Percentiles rank a stretch among this genome's conserved stretches.
Conservation (phyloP, 2,329 filamentous ascomycete genomes). For the Aspergillus viridinutans region DNA sequence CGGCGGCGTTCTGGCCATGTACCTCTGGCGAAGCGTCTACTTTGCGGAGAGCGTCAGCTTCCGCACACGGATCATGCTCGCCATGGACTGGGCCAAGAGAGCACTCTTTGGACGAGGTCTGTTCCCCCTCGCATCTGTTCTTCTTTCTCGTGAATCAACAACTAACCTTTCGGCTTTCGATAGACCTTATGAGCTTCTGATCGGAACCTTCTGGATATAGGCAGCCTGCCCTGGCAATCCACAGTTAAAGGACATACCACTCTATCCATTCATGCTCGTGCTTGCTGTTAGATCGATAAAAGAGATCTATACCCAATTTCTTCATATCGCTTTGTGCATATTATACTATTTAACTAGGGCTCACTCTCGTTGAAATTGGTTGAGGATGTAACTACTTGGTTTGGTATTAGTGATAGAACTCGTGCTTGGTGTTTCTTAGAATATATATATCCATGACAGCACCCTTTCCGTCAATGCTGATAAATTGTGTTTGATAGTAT, state of each 20-base stretch:
- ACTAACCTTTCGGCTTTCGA: constrained; percentile 2
- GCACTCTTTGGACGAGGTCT: constrained; percentile 91
- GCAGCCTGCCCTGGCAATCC: background rate
- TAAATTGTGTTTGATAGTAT: background rate
- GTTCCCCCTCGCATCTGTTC: constrained; percentile 28
- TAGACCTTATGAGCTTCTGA: constrained; percentile 54
- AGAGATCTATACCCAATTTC: background rate
- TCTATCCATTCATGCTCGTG: background rate
- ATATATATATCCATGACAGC: background rate
- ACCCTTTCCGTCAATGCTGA: background rate
- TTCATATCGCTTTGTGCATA: background rate
- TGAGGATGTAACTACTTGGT: background rate
- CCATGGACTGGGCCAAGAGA: constrained; percentile 99
- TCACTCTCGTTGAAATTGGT: background rate
- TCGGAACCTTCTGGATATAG: background rate
- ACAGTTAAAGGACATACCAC: background rate
- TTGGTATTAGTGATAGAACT: background rate
- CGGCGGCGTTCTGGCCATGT: constrained; percentile 87
- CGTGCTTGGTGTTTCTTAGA: background rate
- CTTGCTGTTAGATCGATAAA: background rate
- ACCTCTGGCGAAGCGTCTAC: constrained; percentile 93
- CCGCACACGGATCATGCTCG: constrained; percentile 78
- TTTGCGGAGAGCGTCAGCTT: constrained; percentile 97
- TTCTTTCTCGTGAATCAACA: background rate
- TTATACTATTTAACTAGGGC: background rate